Evolutionary conservation across 2,329 filamentous ascomycete species (phyloP), one percentile per base, ranked within the genome.

Genomic region (Aspergillaceae sp.): DNA sequence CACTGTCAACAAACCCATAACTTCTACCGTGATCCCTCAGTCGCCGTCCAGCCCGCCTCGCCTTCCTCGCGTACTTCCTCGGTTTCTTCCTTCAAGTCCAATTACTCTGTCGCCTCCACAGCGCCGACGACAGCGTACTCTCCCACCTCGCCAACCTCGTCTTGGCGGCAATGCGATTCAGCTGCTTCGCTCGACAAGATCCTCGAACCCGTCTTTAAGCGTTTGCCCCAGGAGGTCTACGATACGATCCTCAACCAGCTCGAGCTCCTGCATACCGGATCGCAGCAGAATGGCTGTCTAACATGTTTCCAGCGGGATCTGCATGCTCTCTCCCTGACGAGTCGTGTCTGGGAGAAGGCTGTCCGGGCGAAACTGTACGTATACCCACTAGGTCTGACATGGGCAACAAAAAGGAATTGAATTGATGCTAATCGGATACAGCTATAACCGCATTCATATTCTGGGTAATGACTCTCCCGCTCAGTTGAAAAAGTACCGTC

Each of bases 271-370:
- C 72, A 80, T 53, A 58, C 64, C 9, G 60, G 58, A 5, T 55
- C 65, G 8, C 55, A 60, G 30, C 63, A 68, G 34, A 55, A 63
- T 26, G 66, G 73, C 32, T 79, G 78, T 56, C 64, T 72, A 40
- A 72, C 74, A 44, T 79, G 77, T 54, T 77, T 75, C 50, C 67
- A 78, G 51, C 68, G 69, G 46, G 78, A 82, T 56, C 58, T 82
- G 19, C 68, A 71, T 51, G 70, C 71, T 41, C 63, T 81, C 29
- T 71, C 74, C 41, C 59, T 79, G 50, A 77, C 75, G 11, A 78
- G 73, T 52, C 75, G 74, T 44, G 62, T 69, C n/a, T 82, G 77
- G 78, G 72, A 78, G 52, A 72, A 69, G 50, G 70, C 70, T 9
- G 75, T 76, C 7, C 70, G 71, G 52, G 63, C 65, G 43, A 66